Evolutionary conservation across 495 filamentous ascomycete genomes (phyloP), one percentile per base, ranked within the genome.

Genomic region (Neurospora sp.): DNA sequence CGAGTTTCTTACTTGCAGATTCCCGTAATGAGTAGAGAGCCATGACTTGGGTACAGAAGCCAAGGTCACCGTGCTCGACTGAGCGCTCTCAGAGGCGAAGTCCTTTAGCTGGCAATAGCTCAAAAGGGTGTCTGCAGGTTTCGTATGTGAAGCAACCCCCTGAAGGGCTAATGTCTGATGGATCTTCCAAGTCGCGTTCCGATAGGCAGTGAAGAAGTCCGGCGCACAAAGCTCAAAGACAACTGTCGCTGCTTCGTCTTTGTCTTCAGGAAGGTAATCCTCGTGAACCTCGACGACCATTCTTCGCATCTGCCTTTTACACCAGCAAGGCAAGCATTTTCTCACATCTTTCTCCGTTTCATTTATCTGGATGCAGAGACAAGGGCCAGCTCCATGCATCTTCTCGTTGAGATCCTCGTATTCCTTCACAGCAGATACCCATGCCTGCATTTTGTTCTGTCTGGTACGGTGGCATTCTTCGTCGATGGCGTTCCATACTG

Each of bases 191-290:
- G 84, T 87, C 2, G 78, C 77, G 71, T 87, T 80, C 6, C 86
- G 80, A 72, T 87, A 88, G 0, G 75, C 76, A 22, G 79, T 75
- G 9, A 87, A 78, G 8, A 72, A 75, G 8, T 71, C 22, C 4
- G 83, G 84, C 68, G 79, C 79, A 4, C 69, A 70, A 2, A 88
- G 76, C 71, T 88, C 86, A 41, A 88, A 88, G 3, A 86, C 40
- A 4, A 82, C 73, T 1, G 74, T 74, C 61, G 81, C 80, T 1
- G 76, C 76, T 20, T 77, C 71, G 6, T 75, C 27, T 2, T 76
- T 38, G 5, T 81, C 71, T 2, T 65, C 20, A 0, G 87, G 86
- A 1, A 89, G 79, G n/a, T 81, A 81, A 71, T 82, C 73, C 73
- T 89, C 87, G 40, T 85, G 81, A 31, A 82, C 72, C 68, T 73